A percentile compares a stretch with the other conserved stretches of the same genome.
phyloP scores from a whole-genome alignment of 2,329 filamentous ascomycete genomes.

The Colletotrichum tropicale region DNA sequence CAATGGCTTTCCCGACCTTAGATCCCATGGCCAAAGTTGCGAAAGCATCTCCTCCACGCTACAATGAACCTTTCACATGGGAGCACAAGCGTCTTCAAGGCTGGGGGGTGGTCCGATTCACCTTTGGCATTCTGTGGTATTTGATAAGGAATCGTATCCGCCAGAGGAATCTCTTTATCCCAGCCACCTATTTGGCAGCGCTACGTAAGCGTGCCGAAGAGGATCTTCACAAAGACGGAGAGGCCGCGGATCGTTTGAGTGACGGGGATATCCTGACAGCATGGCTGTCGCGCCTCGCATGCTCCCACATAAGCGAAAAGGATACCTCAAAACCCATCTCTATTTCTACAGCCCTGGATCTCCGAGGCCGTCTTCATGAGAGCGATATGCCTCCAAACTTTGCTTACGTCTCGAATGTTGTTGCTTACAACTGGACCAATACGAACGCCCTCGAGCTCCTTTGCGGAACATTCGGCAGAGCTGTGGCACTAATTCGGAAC shows the following conservation, averaged over 20 bases:
- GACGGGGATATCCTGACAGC: slow-evolving; percentile 13
- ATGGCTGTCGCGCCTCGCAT: slow-evolving; percentile 6
- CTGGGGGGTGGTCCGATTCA: background rate
- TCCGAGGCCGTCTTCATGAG: background rate
- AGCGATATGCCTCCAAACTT: background rate
- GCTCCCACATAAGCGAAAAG: background rate
- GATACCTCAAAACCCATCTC: background rate
- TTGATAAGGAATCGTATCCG: slow-evolving; percentile 10
- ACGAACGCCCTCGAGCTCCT: background rate
- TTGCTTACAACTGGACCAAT: slow-evolving; percentile 15
- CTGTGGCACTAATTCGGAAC: background rate
- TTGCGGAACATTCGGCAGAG: background rate
- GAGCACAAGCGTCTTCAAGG: background rate
- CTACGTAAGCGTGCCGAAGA: background rate
- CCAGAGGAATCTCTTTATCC: slow-evolving; percentile 23
- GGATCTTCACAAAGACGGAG: background rate
- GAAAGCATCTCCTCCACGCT: slow-evolving; percentile 13
- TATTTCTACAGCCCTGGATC: slow-evolving; percentile 9
- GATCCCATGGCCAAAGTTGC: slow-evolving; percentile 22
- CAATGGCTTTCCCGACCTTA: slow-evolving; percentile 31
- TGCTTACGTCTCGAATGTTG: slow-evolving; percentile 4
- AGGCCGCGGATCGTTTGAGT: background rate
- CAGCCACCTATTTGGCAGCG: background rate
- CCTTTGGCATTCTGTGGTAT: slow-evolving; percentile 2
- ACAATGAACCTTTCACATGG: slow-evolving; percentile 36